Conservation (phyloP, 768 basidiomycete genomes). For the Phanerodontia chrysosporium region DNA sequence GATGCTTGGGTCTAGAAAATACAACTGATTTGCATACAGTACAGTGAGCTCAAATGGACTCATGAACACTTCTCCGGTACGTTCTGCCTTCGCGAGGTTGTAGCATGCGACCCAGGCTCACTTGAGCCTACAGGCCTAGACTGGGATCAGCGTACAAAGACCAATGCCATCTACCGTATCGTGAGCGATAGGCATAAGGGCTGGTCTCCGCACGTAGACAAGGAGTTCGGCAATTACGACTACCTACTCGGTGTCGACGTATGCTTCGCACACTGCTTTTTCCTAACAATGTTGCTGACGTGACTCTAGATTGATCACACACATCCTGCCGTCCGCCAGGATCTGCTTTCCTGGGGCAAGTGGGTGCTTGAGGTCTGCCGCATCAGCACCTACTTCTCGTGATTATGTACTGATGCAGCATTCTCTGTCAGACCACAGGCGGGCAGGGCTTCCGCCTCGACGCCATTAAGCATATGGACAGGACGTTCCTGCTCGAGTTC, state of each 20-base stretch:
- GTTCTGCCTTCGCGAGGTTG: conserved; percentile 1
- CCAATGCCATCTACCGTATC: conserved; percentile 70
- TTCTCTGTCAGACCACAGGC: conserved; percentile 51
- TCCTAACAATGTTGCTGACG: not conserved
- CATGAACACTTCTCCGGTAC: conserved; percentile 77
- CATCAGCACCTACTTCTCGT: too few relatives aligned
- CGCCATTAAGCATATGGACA: conserved; percentile 88
- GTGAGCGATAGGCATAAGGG: conserved; percentile 61
- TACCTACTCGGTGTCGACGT: conserved; percentile 77
- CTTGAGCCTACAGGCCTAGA: conserved; percentile 57
- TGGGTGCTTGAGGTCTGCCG: conserved; percentile 73
- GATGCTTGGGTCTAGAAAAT: too few relatives aligned
- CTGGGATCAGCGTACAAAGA: conserved; percentile 68
- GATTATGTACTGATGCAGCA: too few relatives aligned
- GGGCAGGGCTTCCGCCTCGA: conserved; percentile 80
- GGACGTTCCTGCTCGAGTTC: conserved; percentile 62
- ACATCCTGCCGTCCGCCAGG: conserved; percentile 75
- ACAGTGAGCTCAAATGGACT: conserved; percentile 69
- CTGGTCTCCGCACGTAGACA: conserved; percentile 80
- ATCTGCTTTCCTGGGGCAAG: conserved; percentile 70
- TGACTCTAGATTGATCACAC: conserved; percentile 73
- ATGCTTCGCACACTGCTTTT: conserved; percentile 18
- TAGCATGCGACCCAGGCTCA: not conserved
- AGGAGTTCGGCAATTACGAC: conserved; percentile 85
- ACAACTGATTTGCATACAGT: too few relatives aligned